Conservation (phyloP, 2,329 filamentous ascomycete genomes). For the Ascochyta fabae region DNA sequence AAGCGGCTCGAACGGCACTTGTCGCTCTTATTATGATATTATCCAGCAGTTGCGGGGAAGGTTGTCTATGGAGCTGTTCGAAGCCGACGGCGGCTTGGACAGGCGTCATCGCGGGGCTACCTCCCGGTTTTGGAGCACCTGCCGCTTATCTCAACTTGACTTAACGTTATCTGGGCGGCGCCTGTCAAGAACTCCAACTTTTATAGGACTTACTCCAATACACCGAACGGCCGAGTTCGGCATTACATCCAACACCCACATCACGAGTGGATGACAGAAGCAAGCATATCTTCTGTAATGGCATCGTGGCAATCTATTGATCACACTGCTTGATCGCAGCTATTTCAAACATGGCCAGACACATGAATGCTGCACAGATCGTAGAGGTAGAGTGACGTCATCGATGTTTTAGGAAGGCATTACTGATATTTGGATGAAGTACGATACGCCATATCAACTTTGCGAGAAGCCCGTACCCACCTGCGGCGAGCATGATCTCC, state of each 20-base stretch:
- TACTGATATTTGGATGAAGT: conserved; percentile 13
- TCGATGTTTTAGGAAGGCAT: not conserved
- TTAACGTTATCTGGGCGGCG: not conserved
- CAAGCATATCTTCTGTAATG: not conserved
- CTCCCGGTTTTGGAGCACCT: not conserved
- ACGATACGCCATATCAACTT: conserved; percentile 26
- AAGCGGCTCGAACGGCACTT: not conserved
- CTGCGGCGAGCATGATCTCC: conserved; percentile 29
- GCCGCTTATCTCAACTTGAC: conserved; percentile 1
- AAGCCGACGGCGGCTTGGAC: conserved; percentile 12
- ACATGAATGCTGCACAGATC: conserved; percentile 32
- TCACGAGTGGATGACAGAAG: not conserved
- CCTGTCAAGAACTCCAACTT: not conserved
- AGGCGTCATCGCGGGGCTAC: conserved; percentile 7
- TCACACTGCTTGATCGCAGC: not conserved
- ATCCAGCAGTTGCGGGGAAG: conserved; percentile 21
- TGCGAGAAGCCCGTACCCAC: conserved; percentile 22
- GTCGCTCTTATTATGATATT: conserved; percentile 11
- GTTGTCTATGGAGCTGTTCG: conserved; percentile 8
- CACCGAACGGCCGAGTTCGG: not conserved
- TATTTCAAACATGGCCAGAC: conserved; percentile 2
- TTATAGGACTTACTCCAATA: conserved; percentile 1
- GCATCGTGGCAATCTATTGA: not conserved
- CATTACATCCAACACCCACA: not conserved
- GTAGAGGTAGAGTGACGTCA: conserved; percentile 24